Percentiles rank a stretch among this genome's conserved stretches.
These are phyloP conservation scores for Fusarium temperatum DNA, from an alignment of 2,329 filamentous ascomycete species.

Conservation along the genomic window DNA sequence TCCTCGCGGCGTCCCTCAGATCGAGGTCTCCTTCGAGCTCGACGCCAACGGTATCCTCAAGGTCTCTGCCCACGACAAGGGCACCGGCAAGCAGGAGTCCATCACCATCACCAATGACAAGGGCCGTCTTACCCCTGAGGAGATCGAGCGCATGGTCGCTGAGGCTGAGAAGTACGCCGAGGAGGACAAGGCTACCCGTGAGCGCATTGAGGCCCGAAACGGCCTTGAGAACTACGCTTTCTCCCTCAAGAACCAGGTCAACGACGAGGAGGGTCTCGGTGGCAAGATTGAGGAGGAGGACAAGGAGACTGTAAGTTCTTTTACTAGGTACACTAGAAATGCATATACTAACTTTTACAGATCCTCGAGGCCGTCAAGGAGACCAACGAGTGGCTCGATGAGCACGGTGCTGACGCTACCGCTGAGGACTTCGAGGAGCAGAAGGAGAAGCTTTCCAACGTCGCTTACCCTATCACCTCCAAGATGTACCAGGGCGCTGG, in stretches of 20 bases:
- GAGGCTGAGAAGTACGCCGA: constrained; percentile 99
- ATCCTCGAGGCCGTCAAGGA: constrained; percentile 97
- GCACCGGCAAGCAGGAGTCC: constrained; percentile 94
- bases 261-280: constrained; percentile 94
- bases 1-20: constrained; percentile 95
- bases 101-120: constrained; percentile 99
- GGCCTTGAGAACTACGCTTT: constrained; percentile 99
- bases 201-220: constrained; percentile 97
- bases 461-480: constrained; percentile 98
- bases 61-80: constrained; percentile 96
- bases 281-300: constrained; percentile 99
- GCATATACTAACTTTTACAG: constrained; percentile 56
- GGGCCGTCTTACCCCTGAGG: constrained; percentile 93
- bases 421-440: constrained; percentile 99
- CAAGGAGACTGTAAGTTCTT: constrained; percentile 85
- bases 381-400: constrained; percentile 93
- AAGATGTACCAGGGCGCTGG: constrained; percentile 83
- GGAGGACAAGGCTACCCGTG: constrained; percentile 97
- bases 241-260: constrained; percentile 98
- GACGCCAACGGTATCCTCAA: constrained; percentile 99
- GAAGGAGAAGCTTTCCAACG: constrained; percentile 97
- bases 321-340: not conserved
- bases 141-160: constrained; percentile 98
- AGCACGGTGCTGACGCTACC: constrained; percentile 85
- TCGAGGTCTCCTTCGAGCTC: constrained; percentile 97